These are phyloP conservation scores for Ochetophila trinervis DNA, from an alignment of 306 rosid genomes.

Conservation along the genomic window DNA sequence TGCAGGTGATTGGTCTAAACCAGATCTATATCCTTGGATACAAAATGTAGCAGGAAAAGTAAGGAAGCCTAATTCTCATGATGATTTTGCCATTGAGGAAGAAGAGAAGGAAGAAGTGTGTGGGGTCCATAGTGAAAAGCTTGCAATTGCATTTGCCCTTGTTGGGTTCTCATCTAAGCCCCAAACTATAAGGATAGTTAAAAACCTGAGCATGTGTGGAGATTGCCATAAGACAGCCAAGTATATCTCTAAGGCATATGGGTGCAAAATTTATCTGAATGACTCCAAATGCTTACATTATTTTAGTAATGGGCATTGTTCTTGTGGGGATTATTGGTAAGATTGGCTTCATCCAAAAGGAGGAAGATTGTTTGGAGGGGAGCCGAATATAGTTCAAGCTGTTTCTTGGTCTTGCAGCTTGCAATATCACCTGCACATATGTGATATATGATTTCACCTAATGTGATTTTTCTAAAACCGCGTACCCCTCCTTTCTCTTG, in stretches of 20 bases:
- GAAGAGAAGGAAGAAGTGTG: constrained; percentile 57
- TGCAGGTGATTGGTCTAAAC: constrained; percentile 48
- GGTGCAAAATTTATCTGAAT: constrained; percentile 67
- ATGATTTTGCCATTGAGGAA: constrained; percentile 63
- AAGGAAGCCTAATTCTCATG: constrained; percentile 35
- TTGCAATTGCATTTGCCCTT: constrained; percentile 74
- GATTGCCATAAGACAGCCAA: constrained; percentile 83
- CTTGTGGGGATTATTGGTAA: constrained; percentile 94
- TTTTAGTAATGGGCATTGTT: constrained; percentile 77
- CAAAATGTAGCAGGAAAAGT: constrained; percentile 39
- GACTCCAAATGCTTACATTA: constrained; percentile 74
- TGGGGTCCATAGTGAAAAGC: constrained; percentile 72
- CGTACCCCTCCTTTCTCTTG: not conserved
- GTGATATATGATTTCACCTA: not conserved
- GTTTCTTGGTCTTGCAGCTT: not conserved
- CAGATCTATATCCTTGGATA: constrained; percentile 56
- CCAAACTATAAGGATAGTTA: constrained; percentile 55
- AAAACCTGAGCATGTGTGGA: constrained; percentile 72
- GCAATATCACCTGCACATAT: not conserved
- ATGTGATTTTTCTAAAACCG: not conserved
- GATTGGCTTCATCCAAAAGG: not conserved
- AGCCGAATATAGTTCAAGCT: too few species aligned
- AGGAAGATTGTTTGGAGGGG: not conserved
- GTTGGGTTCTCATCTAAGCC: constrained; percentile 43
- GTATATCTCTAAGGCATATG: constrained; percentile 59